Evolutionary conservation across 2,329 filamentous ascomycete genomes (phyloP).

Genomic region (Capronia americana): DNA sequence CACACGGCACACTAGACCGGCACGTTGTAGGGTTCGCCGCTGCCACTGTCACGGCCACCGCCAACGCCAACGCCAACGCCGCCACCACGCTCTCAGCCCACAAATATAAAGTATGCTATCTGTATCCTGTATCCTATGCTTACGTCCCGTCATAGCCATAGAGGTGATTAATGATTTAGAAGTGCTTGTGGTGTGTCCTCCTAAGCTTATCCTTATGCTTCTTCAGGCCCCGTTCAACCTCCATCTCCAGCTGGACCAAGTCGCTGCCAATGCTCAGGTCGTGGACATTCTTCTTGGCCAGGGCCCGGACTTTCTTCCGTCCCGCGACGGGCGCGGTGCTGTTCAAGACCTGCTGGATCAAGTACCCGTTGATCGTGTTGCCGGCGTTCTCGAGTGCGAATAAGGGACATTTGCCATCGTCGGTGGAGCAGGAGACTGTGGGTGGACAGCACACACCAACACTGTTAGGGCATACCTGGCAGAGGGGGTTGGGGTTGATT

Average conservation of each 20-base stretch:
- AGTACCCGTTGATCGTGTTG: slow-evolving; percentile 34
- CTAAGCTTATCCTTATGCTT: slow-evolving; percentile 16
- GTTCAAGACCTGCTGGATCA: slow-evolving; percentile 36
- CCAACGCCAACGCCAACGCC: neutral
- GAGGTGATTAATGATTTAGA: slow-evolving; percentile 8
- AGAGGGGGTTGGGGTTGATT: slow-evolving; percentile 27
- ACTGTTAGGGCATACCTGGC: slow-evolving; percentile 32
- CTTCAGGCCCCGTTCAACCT: neutral
- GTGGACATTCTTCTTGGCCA: slow-evolving; percentile 18
- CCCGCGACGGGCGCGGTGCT: slow-evolving; percentile 31
- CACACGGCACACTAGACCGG: neutral
- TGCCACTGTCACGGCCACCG: too few species aligned
- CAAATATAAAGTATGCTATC: neutral
- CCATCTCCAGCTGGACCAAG: slow-evolving; percentile 4
- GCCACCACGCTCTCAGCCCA: neutral
- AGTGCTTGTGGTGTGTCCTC: slow-evolving; percentile 27
- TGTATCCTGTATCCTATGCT: neutral
- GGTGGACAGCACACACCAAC: slow-evolving; percentile 36
- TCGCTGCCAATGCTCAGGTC: neutral
- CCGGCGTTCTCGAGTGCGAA: slow-evolving; percentile 28
- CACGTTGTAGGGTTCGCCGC: too few species aligned
- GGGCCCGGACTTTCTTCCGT: slow-evolving; percentile 30
- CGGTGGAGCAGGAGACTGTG: slow-evolving; percentile 28
- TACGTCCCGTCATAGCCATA: neutral
- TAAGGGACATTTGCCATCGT: slow-evolving; percentile 35